Evolutionary conservation across 768 basidiomycete species (phyloP), one percentile per base, ranked within the genome.

Genomic region (Termitomyces sp.): DNA sequence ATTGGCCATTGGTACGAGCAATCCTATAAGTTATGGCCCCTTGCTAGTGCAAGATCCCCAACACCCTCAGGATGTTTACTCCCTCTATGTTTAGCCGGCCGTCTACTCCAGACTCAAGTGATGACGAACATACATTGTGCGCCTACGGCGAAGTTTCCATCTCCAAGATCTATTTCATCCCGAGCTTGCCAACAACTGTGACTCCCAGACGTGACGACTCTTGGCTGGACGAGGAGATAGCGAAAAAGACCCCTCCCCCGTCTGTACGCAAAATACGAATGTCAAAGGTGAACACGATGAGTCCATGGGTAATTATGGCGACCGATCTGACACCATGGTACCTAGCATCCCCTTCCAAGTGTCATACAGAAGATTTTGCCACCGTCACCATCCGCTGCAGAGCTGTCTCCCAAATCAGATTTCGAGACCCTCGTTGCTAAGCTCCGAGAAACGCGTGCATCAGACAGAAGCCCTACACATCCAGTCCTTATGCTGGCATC

Each of bases 111-210:
- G 42, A 22, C 35, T 53, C 52, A 13, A 16, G 39, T 25, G 71
- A 68, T n/a, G 70, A 76, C 16, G 70, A 73, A 53, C 60, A 79
- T 57, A 74, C 70, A 0, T 59, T 82, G 40, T 69, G 64, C 25
- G 75, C 68, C 12, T 80, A 69, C 38, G 79, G 81, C 7, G 76
- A 81, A 23, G 73, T 79, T 23, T 76, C 77, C 1, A 65, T 75
- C 1, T 63, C 71, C 22, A 72, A 75, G 41, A 59, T 68, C 23
- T 66, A 71, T 25, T 71, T 71, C 29, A 56, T 76, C 4, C 73
- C 72, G 0, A 66, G 72, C 15, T 61, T 66, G 29, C 62, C 64
- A 13, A 60, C 64, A 1, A 60, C 61, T 0, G 49, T 68, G 25
- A 60, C 67, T 10, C 66, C 66, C 16, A 43, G 56, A 41, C 50